Evolutionary conservation across 176 grass and related monocot genomes (phyloP).

Genomic region (Oryza officinalis): DNA sequence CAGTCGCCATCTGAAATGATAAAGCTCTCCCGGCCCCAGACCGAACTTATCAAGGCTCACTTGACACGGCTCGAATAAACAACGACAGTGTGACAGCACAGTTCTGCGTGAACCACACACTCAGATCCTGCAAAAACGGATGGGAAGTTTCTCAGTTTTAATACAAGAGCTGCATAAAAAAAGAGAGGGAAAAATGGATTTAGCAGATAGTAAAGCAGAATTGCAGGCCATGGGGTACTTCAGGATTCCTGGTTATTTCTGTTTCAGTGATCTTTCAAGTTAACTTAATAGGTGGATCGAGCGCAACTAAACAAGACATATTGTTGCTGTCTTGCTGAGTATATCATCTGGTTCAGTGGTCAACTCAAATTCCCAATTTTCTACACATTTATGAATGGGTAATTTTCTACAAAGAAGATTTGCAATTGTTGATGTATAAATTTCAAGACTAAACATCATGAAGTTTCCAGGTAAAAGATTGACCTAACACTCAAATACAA

Average conservation of each 20-base stretch:
- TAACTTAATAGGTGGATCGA: not conserved
- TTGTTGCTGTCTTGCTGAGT: not conserved
- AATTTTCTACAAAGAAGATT: constrained; percentile 1
- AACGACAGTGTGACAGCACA: not conserved
- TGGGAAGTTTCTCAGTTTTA: not conserved
- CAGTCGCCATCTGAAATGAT: constrained; percentile 13
- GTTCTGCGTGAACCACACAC: not conserved
- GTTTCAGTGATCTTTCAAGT: not conserved
- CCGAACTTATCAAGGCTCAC: not conserved
- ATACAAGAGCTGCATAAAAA: not conserved
- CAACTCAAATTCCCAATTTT: not conserved
- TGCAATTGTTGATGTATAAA: not conserved
- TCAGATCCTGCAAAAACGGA: constrained; percentile 27
- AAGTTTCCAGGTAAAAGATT: not conserved
- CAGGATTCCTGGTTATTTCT: not conserved
- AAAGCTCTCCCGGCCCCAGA: constrained; percentile 8
- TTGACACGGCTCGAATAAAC: constrained; percentile 33
- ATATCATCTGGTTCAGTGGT: not conserved
- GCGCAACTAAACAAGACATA: not conserved
- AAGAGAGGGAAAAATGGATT: not conserved
- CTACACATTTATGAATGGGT: not conserved
- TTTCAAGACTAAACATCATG: not conserved
- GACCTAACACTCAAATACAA: not conserved
- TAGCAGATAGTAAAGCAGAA: not conserved
- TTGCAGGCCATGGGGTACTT: not conserved